Evolutionary conservation across 352 stramenopile species (phyloP).

Genomic region (Phytophthora litchii): DNA sequence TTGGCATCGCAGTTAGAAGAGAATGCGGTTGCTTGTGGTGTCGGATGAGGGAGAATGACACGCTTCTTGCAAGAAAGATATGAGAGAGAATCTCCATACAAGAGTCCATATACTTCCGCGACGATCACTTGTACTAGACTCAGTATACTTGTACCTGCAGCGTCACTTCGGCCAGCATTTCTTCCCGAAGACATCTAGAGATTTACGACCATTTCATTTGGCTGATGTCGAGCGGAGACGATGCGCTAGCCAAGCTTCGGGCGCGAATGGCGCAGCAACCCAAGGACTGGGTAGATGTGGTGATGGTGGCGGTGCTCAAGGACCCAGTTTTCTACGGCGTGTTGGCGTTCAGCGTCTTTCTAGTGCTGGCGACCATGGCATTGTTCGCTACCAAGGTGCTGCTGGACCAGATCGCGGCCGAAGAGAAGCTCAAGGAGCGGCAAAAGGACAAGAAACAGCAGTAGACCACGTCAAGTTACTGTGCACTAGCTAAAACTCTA

Average conservation of each 20-base stretch:
- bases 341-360: conserved; percentile 46
- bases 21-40: no score
- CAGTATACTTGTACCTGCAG: no score
- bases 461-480: conserved; percentile 20
- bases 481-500: conserved; percentile 23
- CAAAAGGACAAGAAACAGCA: conserved; percentile 30
- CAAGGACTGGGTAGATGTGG: conserved; percentile 67
- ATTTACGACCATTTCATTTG: no score
- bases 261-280: conserved; percentile 56
- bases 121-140: no score
- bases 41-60: no score
- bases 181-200: no score
- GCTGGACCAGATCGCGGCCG: conserved; percentile 58
- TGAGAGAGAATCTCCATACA: no score
- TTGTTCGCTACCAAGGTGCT: conserved; percentile 66
- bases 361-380: conserved; percentile 54
- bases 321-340: conserved; percentile 70
- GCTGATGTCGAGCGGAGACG: conserved; percentile 15
- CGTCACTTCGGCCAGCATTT: no score
- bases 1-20: no score
- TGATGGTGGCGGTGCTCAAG: conserved; percentile 63
- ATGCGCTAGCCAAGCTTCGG: conserved; percentile 40
- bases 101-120: no score
- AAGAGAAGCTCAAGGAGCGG: conserved; percentile 42
- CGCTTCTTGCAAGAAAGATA: no score